These are phyloP conservation scores for Arthrobotrys musiformis DNA, from an alignment of 2,329 filamentous ascomycete species.

Conservation along the genomic window DNA sequence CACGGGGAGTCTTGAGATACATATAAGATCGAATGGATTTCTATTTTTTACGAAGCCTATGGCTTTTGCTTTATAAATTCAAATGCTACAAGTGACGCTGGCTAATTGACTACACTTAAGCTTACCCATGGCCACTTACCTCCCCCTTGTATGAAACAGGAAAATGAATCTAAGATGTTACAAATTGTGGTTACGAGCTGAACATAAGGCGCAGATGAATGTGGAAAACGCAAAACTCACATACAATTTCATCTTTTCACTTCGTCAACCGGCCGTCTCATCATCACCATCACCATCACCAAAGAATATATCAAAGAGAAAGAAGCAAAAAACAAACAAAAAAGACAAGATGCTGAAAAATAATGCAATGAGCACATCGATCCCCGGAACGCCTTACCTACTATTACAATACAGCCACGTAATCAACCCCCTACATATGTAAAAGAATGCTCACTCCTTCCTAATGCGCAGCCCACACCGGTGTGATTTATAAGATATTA, in stretches of 20 bases:
- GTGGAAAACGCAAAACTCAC: slow-evolving; percentile 12
- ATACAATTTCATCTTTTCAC: slow-evolving; percentile 21
- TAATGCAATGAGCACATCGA: neutral
- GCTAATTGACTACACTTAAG: no score
- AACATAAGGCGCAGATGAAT: neutral
- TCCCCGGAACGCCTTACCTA: slow-evolving; percentile 18
- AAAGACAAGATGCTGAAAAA: neutral
- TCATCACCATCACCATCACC: slow-evolving; percentile 11
- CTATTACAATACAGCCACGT: neutral
- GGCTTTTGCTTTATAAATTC: no score
- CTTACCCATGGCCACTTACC: no score
- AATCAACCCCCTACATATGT: neutral
- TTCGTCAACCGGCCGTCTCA: no score
- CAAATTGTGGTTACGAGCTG: neutral
- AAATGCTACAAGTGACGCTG: no score
- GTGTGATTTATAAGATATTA: neutral
- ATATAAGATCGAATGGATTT: no score
- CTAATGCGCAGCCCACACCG: neutral
- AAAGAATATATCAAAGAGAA: neutral
- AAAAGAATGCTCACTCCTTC: neutral
- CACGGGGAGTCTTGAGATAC: no score
- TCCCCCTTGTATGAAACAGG: no score
- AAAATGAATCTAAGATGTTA: neutral
- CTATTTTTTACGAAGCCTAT: no score
- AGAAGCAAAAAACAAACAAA: neutral